phyloP scores from a whole-genome alignment of 2,329 filamentous ascomycete species.

The Neocatenulostroma microsporum region DNA sequence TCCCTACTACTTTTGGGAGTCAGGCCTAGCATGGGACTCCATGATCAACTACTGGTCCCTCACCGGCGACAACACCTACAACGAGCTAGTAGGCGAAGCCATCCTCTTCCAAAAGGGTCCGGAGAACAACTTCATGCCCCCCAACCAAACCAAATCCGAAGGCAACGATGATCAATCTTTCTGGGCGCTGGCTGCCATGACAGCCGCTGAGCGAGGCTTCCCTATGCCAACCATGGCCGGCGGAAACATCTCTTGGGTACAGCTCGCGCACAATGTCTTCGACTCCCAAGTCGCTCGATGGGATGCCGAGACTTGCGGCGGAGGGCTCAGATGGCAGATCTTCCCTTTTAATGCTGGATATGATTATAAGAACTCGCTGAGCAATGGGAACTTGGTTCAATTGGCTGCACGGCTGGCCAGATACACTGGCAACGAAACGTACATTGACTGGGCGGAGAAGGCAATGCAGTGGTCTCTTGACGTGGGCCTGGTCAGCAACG shows the following conservation, averaged over 20 bases:
- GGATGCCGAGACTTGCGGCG: constrained; percentile 58
- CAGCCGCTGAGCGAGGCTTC: constrained; percentile 68
- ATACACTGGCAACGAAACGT: constrained; percentile 43
- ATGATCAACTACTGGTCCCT: constrained; percentile 64
- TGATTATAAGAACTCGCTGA: constrained; percentile 64
- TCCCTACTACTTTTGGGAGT: constrained; percentile 47
- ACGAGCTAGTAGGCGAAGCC: constrained; percentile 51
- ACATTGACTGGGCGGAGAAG: constrained; percentile 58
- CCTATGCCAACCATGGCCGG: constrained; percentile 34
- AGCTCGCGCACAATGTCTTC: constrained; percentile 67
- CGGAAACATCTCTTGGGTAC: constrained; percentile 59
- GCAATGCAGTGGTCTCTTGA: constrained; percentile 57
- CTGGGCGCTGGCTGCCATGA: constrained; percentile 75
- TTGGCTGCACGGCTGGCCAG: constrained; percentile 51
- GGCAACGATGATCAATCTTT: constrained; percentile 57
- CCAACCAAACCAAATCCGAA: constrained; percentile 26
- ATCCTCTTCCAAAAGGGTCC: constrained; percentile 55
- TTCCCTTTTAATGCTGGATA: constrained; percentile 69
- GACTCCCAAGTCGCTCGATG: constrained; percentile 66
- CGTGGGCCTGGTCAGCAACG: constrained; percentile 49
- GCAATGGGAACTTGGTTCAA: constrained; percentile 77
- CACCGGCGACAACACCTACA: constrained; percentile 56
- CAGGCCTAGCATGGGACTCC: constrained; percentile 57
- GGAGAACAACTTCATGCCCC: constrained; percentile 54
- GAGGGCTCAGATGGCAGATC: constrained; percentile 80